Evolutionary conservation across 148 eudicot genomes (phyloP).

Genomic region (Persicaria tinctoria): DNA sequence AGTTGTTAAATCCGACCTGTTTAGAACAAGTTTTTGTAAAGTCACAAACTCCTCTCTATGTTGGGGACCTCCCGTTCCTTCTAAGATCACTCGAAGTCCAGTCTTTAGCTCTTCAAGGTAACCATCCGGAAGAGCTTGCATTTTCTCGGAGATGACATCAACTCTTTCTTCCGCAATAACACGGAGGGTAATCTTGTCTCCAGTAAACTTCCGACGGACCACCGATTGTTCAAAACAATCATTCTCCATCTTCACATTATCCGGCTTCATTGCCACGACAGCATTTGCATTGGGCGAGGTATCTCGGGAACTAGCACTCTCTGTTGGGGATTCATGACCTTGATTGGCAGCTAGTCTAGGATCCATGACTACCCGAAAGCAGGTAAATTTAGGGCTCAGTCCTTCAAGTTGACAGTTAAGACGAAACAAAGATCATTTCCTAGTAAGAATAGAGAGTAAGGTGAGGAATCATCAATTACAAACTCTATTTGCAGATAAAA

Average conservation of each 20-base stretch:
- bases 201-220: slow-evolving; percentile 50
- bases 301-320: slow-evolving; percentile 94
- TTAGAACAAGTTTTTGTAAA: slow-evolving; percentile 47
- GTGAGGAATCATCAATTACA: not conserved
- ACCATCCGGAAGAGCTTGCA: slow-evolving; percentile 44
- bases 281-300: slow-evolving; percentile 82
- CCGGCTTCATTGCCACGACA: slow-evolving; percentile 47
- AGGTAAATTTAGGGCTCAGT: not conserved
- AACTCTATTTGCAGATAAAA: not conserved
- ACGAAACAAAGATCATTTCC: not conserved
- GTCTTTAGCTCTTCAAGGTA: slow-evolving; percentile 41
- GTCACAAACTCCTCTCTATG: slow-evolving; percentile 43
- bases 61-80: slow-evolving; percentile 47
- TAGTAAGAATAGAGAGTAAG: not conserved
- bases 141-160: slow-evolving; percentile 38
- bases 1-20: slow-evolving; percentile 41
- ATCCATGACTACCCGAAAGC: slow-evolving; percentile 23
- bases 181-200: slow-evolving; percentile 64
- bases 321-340: slow-evolving; percentile 75
- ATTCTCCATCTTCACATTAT: slow-evolving; percentile 68
- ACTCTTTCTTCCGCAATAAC: slow-evolving; percentile 49
- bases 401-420: not conserved
- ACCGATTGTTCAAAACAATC: slow-evolving; percentile 83
- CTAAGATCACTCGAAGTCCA: slow-evolving; percentile 37
- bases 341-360: slow-evolving; percentile 51